Percentiles rank a stretch among this genome's conserved stretches.
These are phyloP conservation scores for Rubia occidens DNA, from an alignment of 305 asterid genomes.

Conservation along the genomic window DNA sequence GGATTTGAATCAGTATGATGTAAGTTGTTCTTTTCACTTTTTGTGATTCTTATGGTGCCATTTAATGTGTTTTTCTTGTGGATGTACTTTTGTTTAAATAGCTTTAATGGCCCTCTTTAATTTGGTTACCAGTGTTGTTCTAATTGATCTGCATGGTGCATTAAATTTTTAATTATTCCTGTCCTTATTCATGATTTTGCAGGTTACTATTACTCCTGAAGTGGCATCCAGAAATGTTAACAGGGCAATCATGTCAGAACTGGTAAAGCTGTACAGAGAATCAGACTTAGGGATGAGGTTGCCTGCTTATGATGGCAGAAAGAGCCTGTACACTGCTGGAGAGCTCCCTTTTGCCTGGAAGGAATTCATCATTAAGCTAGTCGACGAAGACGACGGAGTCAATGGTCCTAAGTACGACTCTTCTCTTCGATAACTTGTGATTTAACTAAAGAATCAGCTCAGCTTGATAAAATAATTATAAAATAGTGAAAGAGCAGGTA, in stretches of 20 bases:
- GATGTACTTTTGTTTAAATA: slow-evolving; percentile 31
- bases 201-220: slow-evolving; percentile 91
- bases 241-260: slow-evolving; percentile 77
- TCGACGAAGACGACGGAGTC: slow-evolving; percentile 69
- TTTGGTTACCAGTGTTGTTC: slow-evolving; percentile 29
- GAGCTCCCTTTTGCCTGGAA: slow-evolving; percentile 90
- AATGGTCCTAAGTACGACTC: slow-evolving; percentile 72
- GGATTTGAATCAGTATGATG: slow-evolving; percentile 96
- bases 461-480: neutral
- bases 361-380: slow-evolving; percentile 68
- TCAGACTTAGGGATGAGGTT: slow-evolving; percentile 83
- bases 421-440: neutral
- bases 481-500: neutral
- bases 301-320: slow-evolving; percentile 96
- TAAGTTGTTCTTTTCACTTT: slow-evolving; percentile 36
- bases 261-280: slow-evolving; percentile 67
- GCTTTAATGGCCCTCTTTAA: slow-evolving; percentile 39
- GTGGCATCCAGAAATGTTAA: slow-evolving; percentile 72
- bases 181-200: slow-evolving; percentile 17
- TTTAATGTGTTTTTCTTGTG: slow-evolving; percentile 23
- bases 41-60: slow-evolving; percentile 15
- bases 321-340: slow-evolving; percentile 89
- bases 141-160: slow-evolving; percentile 26
- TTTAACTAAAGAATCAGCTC: neutral
- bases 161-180: slow-evolving; percentile 15